These are phyloP conservation scores for Parathielavia appendiculata DNA, from an alignment of 495 filamentous ascomycete genomes.

Conservation along the genomic window DNA sequence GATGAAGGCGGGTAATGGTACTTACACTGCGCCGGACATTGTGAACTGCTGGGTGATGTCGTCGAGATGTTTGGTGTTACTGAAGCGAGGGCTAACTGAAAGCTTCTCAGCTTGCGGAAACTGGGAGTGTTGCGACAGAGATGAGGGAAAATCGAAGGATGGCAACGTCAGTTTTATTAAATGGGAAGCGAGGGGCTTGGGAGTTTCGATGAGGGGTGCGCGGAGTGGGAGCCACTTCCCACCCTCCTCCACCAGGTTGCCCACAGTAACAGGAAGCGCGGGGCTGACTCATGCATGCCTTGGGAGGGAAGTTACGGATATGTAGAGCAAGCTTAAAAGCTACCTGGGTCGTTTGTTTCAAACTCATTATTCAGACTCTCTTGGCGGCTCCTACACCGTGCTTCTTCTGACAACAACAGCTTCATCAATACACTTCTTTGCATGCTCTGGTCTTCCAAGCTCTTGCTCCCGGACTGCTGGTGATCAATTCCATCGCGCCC, in stretches of 20 bases:
- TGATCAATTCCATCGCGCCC: too few relatives aligned
- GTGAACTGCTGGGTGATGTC: slow-evolving; percentile 19
- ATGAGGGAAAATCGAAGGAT: slow-evolving; percentile 21
- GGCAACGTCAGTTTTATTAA: slow-evolving; percentile 4
- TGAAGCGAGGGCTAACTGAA: neutral
- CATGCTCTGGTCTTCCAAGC: too few relatives aligned
- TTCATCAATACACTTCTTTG: too few relatives aligned
- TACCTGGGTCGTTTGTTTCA: neutral
- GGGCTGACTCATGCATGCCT: too few relatives aligned
- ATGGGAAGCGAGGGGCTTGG: slow-evolving; percentile 10
- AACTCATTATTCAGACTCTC: neutral
- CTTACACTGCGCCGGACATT: slow-evolving; percentile 55
- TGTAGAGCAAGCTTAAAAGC: neutral
- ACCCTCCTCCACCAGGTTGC: neutral
- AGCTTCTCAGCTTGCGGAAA: slow-evolving; percentile 13
- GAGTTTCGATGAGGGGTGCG: slow-evolving; percentile 26
- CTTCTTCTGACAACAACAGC: too few relatives aligned
- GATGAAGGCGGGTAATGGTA: slow-evolving; percentile 30
- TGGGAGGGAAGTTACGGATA: too few relatives aligned
- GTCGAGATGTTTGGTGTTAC: neutral
- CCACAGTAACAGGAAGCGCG: too few relatives aligned
- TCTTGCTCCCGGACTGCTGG: neutral
- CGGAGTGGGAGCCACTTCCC: slow-evolving; percentile 15
- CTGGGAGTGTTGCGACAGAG: slow-evolving; percentile 9
- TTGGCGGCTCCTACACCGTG: neutral